A percentile compares a stretch with the other conserved stretches of the same genome.
These are phyloP conservation scores for Cutaneotrichosporon cyanovorans DNA, from an alignment of 1,284 basidiomycete genomes.

Conservation along the genomic window DNA sequence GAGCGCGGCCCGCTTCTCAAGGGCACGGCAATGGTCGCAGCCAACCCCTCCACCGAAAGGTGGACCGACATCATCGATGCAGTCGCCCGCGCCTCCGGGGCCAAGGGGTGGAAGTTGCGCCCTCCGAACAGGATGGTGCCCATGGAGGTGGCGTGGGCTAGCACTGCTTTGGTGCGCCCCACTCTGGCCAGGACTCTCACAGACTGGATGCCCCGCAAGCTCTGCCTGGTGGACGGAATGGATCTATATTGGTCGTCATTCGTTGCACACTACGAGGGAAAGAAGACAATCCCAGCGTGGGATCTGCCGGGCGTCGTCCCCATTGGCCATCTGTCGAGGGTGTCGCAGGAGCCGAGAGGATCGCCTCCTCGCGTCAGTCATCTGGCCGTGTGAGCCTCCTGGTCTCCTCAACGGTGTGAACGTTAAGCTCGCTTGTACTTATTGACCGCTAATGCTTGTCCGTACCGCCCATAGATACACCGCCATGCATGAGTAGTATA, in stretches of 20 bases:
- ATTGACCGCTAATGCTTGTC: too few relatives aligned
- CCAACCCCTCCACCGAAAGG: constrained; percentile 50
- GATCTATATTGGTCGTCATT: constrained; percentile 45
- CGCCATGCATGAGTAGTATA: not conserved
- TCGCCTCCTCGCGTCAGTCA: constrained; percentile 1
- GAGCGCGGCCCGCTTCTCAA: constrained; percentile 46
- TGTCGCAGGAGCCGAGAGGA: not conserved
- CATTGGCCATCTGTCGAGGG: not conserved
- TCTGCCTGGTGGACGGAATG: constrained; percentile 50
- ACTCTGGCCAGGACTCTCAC: constrained; percentile 49
- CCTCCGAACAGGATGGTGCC: constrained; percentile 21
- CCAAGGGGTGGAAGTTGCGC: constrained; percentile 23
- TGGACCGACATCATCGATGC: constrained; percentile 49
- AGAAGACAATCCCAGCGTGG: constrained; percentile 19
- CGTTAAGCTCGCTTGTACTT: too few relatives aligned
- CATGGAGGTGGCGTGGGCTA: constrained; percentile 34
- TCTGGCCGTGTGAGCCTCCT: not conserved
- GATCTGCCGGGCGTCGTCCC: constrained; percentile 15
- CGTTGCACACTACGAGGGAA: constrained; percentile 15
- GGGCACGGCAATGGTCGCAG: constrained; percentile 50
- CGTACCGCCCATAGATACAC: too few relatives aligned
- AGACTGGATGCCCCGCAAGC: constrained; percentile 51
- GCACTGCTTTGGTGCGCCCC: constrained; percentile 39
- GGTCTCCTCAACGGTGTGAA: not conserved
- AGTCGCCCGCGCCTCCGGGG: constrained; percentile 48